Evolutionary conservation across 257 asterid species (phyloP).

Genomic region (Nicotiana otophora): DNA sequence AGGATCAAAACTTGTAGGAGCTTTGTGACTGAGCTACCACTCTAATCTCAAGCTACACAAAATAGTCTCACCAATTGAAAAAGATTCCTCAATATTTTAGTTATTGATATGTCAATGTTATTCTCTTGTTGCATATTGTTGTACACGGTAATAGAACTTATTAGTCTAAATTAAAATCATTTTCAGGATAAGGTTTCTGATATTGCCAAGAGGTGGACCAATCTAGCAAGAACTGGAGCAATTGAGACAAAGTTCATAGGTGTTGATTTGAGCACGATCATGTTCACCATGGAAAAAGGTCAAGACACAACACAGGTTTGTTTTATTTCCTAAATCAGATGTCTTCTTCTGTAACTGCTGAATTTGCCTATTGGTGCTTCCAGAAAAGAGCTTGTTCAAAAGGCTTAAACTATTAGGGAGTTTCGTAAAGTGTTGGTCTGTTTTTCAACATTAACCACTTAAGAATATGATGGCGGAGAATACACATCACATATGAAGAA

Average conservation of each 20-base stretch:
- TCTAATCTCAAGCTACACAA: not conserved
- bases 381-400: not conserved
- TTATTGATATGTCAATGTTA: not conserved
- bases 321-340: conserved; percentile 3
- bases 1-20: not conserved
- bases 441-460: not conserved
- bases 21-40: not conserved
- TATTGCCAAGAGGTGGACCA: conserved; percentile 73
- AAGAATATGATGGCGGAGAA: not conserved
- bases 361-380: not conserved
- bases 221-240: conserved; percentile 72
- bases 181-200: conserved; percentile 61
- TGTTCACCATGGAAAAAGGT: conserved; percentile 88
- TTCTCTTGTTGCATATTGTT: not conserved
- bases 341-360: not conserved
- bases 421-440: not conserved
- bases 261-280: conserved; percentile 70
- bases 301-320: conserved; percentile 77
- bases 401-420: not conserved
- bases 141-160: not conserved
- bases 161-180: not conserved
- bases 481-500: not conserved
- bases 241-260: conserved; percentile 65
- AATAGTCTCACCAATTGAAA: not conserved
- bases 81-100: not conserved